These are phyloP conservation scores for Loxodes magnus DNA, from an alignment of 73 alveolate genomes.

Conservation along the genomic window DNA sequence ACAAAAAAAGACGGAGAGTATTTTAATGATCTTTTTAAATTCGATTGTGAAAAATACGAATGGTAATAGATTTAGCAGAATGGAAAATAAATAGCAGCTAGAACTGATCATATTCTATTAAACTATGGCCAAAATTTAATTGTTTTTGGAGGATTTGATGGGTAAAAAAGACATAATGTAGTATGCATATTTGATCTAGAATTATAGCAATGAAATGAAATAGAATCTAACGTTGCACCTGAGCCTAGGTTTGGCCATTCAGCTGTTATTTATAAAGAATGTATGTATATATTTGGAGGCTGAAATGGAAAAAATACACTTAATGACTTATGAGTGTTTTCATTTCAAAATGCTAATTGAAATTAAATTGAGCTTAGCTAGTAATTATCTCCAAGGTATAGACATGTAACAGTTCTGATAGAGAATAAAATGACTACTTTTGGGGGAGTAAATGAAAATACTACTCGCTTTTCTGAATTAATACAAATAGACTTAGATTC, in stretches of 20 bases:
- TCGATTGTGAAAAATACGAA: conserved; percentile 10
- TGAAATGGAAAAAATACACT: conserved; percentile 8
- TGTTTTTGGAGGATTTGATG: conserved; percentile 32
- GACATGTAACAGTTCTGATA: conserved; percentile 3
- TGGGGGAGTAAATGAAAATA: conserved; percentile 7
- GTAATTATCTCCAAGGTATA: conserved; percentile 2
- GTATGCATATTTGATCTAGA: conserved; percentile 15
- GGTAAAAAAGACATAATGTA: conserved; percentile 15
- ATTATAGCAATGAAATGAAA: conserved; percentile 23
- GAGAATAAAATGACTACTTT: conserved; percentile 2
- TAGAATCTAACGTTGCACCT: conserved; percentile 22
- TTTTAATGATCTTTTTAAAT: conserved; percentile 46
- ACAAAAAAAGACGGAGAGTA: conserved; percentile 66
- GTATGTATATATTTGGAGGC: conserved; percentile 5
- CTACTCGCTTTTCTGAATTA: no score
- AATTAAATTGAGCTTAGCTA: background rate
- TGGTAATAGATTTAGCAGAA: conserved; percentile 6
- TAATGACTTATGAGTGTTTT: conserved; percentile 1
- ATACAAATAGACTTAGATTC: no score
- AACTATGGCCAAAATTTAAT: conserved; percentile 10
- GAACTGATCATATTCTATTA: conserved; percentile 34
- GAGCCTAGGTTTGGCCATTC: conserved; percentile 17
- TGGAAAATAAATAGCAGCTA: conserved; percentile 1
- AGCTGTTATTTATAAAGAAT: conserved; percentile 8
- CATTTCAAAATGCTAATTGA: background rate